Evolutionary conservation across 2,329 filamentous ascomycete species (phyloP).

Genomic region (Biscogniauxia marginata): DNA sequence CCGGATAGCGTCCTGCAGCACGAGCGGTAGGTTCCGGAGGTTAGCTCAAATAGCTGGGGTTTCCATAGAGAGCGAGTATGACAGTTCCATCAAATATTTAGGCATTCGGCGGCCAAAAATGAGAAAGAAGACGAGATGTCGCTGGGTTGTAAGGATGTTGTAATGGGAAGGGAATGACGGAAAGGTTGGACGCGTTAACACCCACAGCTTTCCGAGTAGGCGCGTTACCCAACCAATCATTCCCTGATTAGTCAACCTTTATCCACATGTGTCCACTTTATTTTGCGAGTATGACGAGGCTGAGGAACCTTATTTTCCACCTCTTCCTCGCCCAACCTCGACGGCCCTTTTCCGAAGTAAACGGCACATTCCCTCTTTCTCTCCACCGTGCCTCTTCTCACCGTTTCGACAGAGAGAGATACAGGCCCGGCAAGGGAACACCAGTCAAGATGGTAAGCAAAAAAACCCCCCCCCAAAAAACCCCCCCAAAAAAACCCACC

Average conservation of each 20-base stretch:
- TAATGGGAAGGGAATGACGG: neutral
- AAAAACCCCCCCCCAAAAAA: neutral
- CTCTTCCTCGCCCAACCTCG: neutral
- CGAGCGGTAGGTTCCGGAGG: too few species aligned
- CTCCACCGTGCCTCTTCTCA: neutral
- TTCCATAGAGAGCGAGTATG: too few species aligned
- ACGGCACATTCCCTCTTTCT: neutral
- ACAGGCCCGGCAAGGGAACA: neutral
- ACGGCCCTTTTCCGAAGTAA: neutral
- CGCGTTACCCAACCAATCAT: slow-evolving; percentile 10
- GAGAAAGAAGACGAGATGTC: too few species aligned
- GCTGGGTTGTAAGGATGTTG: too few species aligned
- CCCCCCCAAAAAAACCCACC: too few species aligned
- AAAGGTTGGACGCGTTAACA: neutral
- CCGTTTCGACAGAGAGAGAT: neutral
- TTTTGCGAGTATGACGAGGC: slow-evolving; percentile 13
- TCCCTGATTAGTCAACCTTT: slow-evolving; percentile 7
- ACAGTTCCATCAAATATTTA: too few species aligned
- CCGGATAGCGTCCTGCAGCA: neutral
- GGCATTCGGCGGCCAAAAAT: too few species aligned
- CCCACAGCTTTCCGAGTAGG: neutral
- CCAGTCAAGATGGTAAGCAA: slow-evolving; percentile 30
- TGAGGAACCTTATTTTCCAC: slow-evolving; percentile 12
- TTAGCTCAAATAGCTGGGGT: too few species aligned
- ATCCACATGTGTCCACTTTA: slow-evolving; percentile 7